Evolutionary conservation across 169 alveolate genomes (phyloP), one percentile per base, ranked within the genome.

Genomic region (Perkinsus marinus): DNA sequence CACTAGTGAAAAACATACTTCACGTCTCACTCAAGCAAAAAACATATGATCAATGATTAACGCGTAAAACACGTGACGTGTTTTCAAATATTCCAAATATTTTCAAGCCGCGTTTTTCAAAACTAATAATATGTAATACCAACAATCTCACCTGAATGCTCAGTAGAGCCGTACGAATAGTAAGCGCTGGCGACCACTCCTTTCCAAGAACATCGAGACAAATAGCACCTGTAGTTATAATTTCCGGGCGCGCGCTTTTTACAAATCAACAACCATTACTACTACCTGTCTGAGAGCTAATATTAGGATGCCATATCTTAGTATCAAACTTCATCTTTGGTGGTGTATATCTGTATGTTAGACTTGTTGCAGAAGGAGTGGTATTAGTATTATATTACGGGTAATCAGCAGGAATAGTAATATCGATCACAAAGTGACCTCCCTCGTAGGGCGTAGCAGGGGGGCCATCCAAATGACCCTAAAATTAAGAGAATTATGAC

Each of bases 111-210:
- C n/a, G n/a, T n/a, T n/a, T n/a, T n/a, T n/a, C n/a, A n/a, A n/a
- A n/a, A n/a, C n/a, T n/a, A n/a, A n/a, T n/a, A n/a, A n/a, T n/a
- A n/a, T n/a, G n/a, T n/a, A n/a, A n/a, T n/a, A n/a, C n/a, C n/a
- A n/a, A n/a, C n/a, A n/a, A n/a, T n/a, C n/a, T n/a, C n/a, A 57
- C 79, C 34, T 57, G 98, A 79, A 98, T 97, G 13, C 98, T 97
- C 39, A 97, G 94, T 57, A 97, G 95, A 46, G 98, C 99, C n/a
- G 99, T 97, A 68, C 99, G 95, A 39, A 97, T 96, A 7, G 99
- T 97, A 57, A 98, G 94, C 16, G 99, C 99, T n/a, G 99, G 99
- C 46, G 98, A 96, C 99, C 99, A 98, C 93, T 97, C 99, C 93
- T 96, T 95, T 93, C 97, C 97, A n/a, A 98, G 94, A 68, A 97